phyloP scores from a whole-genome alignment of 140 eudicot genomes.

The Flaveria floridana region DNA sequence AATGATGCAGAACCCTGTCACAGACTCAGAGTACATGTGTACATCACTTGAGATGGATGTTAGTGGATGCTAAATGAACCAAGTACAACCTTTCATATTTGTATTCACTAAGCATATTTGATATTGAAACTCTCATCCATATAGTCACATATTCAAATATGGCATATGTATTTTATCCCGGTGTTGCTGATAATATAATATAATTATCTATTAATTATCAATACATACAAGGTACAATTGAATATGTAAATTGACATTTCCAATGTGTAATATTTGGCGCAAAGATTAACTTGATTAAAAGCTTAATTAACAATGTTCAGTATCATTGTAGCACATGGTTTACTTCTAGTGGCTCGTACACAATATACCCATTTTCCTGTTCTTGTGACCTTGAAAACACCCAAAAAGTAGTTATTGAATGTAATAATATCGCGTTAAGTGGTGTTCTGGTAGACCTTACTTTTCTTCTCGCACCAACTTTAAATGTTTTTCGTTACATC shows the following conservation, averaged over 20 bases:
- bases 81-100: not conserved
- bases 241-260: conserved; percentile 10
- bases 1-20: not conserved
- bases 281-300: not conserved
- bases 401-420: not conserved
- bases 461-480: conserved; percentile 9
- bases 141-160: not conserved
- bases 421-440: not conserved
- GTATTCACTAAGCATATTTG: conserved; percentile 3
- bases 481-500: not conserved
- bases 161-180: not conserved
- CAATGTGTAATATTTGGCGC: conserved; percentile 1
- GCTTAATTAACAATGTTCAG: not conserved
- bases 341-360: not conserved
- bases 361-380: not conserved
- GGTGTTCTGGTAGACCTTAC: not conserved
- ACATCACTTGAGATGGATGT: not conserved
- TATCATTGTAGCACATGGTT: not conserved
- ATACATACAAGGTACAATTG: conserved; percentile 1
- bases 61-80: conserved; percentile 1
- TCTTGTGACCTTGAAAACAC: not conserved
- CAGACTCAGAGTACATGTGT: not conserved
- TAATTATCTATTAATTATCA: not conserved
- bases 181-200: not conserved
- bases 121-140: not conserved